A percentile compares a stretch with the other conserved stretches of the same genome.
Evolutionary conservation across 768 basidiomycete species (phyloP).

Genomic region (Terana coerulea): DNA sequence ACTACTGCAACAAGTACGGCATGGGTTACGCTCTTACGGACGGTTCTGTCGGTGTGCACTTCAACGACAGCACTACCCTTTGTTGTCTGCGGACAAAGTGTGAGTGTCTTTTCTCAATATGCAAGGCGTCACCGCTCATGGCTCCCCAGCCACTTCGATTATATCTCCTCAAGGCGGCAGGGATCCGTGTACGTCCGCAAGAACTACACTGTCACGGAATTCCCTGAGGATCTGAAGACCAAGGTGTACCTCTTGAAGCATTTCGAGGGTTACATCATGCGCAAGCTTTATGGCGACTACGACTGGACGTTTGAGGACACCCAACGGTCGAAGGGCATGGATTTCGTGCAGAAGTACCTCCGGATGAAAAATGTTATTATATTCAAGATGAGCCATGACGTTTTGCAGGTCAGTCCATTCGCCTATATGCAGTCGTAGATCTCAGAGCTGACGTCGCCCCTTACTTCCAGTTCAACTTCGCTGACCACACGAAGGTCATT

Average conservation of each 20-base stretch:
- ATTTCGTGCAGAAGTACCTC: conserved; percentile 92
- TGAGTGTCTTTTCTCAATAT: conserved; percentile 37
- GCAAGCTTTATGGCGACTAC: conserved; percentile 80
- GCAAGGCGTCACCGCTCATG: conserved; percentile 1
- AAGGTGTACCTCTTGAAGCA: conserved; percentile 93
- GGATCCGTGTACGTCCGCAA: conserved; percentile 70
- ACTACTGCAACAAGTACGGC: conserved; percentile 99
- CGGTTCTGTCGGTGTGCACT: conserved; percentile 91
- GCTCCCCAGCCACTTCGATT: conserved; percentile 81
- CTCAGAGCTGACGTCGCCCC: not conserved
- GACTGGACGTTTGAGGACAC: conserved; percentile 76
- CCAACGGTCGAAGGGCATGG: conserved; percentile 76
- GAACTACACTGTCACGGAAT: conserved; percentile 61
- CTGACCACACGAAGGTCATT: conserved; percentile 94
- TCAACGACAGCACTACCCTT: conserved; percentile 90
- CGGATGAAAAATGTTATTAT: conserved; percentile 97
- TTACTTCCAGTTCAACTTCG: conserved; percentile 86
- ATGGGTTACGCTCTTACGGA: conserved; percentile 98
- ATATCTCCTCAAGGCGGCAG: conserved; percentile 64
- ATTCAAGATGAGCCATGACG: conserved; percentile 94
- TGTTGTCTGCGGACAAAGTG: conserved; percentile 85
- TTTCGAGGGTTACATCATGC: conserved; percentile 94
- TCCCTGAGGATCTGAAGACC: conserved; percentile 80
- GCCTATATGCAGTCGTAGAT: not conserved
- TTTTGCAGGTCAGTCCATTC: conserved; percentile 71